Evolutionary conservation across 192 early-diverging fungal species (phyloP), one percentile per base, ranked within the genome.

Genomic region (Coemansia sp.): DNA sequence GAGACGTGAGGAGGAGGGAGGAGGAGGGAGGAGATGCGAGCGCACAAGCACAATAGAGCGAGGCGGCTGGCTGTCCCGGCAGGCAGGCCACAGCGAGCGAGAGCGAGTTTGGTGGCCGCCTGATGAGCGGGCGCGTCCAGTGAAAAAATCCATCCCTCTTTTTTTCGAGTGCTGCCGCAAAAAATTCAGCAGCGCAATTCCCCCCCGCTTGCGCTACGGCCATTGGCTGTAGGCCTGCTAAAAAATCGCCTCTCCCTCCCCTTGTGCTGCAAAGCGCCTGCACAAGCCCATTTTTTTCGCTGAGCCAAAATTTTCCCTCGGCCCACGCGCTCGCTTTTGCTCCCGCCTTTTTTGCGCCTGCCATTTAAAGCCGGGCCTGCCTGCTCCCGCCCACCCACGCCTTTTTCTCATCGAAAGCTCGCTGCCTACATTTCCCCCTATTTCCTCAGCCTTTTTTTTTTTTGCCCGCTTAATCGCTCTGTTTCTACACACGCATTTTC

Each of bases 311-410:
- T 56, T 60, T 60, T 48, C 41, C 19, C n/a, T 40, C 14, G 12
- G 35, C 43, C 52, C 26, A 55, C n/a, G 48, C 48, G 21, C 48
- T 52, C 48, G 10, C 24, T 29, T 5, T 52, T 4, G 21, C 41
- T 40, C 24, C 58, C n/a, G 32, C 58, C 42, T 26, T 40, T 43
- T 56, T 52, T 53, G 38, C 35, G 27, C 48, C 64, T 48, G 18
- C 59, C 59, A 55, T 68, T 68, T 68, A 62, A 62, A 68, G 60
- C 59, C 38, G 53, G 50, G 53, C 53, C 33, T 24, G 67, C 44
- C 60, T 56, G 67, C 67, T 60, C 67, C 44, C 59, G 32, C 53
- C 54, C 44, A 8, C 66, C 27, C 27, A 35, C 52, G 29, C 60
- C 24, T 63, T 63, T 62, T 53, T 41, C 53, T 22, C 32, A n/a